These are phyloP conservation scores for Venturia nashicola DNA, from an alignment of 2,329 filamentous ascomycete genomes.

Conservation along the genomic window DNA sequence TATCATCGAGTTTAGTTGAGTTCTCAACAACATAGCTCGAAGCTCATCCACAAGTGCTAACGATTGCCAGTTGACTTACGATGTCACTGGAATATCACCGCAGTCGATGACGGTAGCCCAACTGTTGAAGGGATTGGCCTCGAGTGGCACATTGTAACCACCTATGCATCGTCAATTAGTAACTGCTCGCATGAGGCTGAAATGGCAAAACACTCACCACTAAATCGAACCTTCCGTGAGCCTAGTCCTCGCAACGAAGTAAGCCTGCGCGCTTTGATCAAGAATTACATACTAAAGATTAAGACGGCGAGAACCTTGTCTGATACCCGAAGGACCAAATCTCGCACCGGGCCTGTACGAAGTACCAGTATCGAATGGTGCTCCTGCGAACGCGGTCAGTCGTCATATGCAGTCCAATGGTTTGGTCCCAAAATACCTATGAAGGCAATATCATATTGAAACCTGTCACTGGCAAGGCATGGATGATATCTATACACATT, in stretches of 20 bases:
- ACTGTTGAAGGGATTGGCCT: slow-evolving; percentile 68
- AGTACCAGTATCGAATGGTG: slow-evolving; percentile 60
- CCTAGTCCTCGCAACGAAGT: slow-evolving; percentile 23
- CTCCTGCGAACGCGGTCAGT: slow-evolving; percentile 35
- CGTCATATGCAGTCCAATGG: not conserved
- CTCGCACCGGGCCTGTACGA: slow-evolving; percentile 70
- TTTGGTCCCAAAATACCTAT: slow-evolving; percentile 45
- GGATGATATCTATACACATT: slow-evolving; percentile 44
- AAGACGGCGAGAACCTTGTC: slow-evolving; percentile 73
- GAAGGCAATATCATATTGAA: slow-evolving; percentile 76
- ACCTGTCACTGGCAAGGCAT: slow-evolving; percentile 56
- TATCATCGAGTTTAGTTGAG: slow-evolving; percentile 19
- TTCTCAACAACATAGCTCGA: not conserved
- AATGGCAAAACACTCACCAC: slow-evolving; percentile 28
- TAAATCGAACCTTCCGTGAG: slow-evolving; percentile 42
- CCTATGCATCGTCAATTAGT: slow-evolving; percentile 21
- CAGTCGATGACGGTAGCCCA: slow-evolving; percentile 75
- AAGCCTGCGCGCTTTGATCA: slow-evolving; percentile 14
- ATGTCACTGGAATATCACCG: slow-evolving; percentile 75
- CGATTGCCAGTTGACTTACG: slow-evolving; percentile 37
- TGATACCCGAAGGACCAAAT: slow-evolving; percentile 73
- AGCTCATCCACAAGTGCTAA: not conserved
- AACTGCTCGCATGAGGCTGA: not conserved
- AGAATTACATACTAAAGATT: slow-evolving; percentile 66
- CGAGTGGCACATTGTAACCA: slow-evolving; percentile 73